phyloP scores from a whole-genome alignment of 2,329 filamentous ascomycete species.

The Pseudogymnoascus sp. region DNA sequence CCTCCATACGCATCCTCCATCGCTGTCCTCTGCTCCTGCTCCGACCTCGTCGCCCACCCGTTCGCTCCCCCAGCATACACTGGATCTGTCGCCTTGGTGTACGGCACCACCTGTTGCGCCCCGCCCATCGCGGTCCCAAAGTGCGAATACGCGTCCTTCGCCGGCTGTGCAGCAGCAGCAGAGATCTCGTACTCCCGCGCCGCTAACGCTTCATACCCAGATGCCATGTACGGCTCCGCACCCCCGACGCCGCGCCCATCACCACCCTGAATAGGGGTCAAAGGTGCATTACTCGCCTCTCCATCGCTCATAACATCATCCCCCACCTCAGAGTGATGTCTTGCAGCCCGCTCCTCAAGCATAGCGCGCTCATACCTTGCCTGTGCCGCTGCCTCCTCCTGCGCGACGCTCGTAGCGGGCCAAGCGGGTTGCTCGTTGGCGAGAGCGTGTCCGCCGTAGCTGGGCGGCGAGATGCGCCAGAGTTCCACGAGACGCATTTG shows the following conservation, averaged over 20 bases:
- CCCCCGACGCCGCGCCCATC: conserved; percentile 46
- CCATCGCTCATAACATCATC: conserved; percentile 28
- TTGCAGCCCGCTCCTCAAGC: conserved; percentile 33
- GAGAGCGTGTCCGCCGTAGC: conserved; percentile 45
- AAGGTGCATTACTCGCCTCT: conserved; percentile 30
- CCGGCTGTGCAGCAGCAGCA: conserved; percentile 28
- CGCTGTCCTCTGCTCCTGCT: conserved; percentile 31
- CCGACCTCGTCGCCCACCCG: conserved; percentile 29
- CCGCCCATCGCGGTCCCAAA: conserved; percentile 35
- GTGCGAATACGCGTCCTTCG: conserved; percentile 37
- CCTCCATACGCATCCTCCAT: conserved; percentile 65
- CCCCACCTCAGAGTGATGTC: conserved; percentile 35
- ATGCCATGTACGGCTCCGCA: conserved; percentile 64
- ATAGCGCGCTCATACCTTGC: conserved; percentile 49
- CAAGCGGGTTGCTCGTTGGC: conserved; percentile 49
- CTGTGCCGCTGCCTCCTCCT: conserved; percentile 47
- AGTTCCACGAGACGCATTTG: conserved; percentile 69
- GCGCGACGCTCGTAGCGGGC: conserved; percentile 46
- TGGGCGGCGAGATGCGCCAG: conserved; percentile 74
- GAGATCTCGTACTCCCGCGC: conserved; percentile 54
- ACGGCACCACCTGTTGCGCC: conserved; percentile 25
- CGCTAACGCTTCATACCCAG: conserved; percentile 67
- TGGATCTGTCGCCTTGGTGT: conserved; percentile 56
- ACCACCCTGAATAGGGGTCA: conserved; percentile 39
- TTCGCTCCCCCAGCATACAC: conserved; percentile 41